phyloP scores from a whole-genome alignment of 169 alveolate species.

The Eimeria nieschulzi region DNA sequence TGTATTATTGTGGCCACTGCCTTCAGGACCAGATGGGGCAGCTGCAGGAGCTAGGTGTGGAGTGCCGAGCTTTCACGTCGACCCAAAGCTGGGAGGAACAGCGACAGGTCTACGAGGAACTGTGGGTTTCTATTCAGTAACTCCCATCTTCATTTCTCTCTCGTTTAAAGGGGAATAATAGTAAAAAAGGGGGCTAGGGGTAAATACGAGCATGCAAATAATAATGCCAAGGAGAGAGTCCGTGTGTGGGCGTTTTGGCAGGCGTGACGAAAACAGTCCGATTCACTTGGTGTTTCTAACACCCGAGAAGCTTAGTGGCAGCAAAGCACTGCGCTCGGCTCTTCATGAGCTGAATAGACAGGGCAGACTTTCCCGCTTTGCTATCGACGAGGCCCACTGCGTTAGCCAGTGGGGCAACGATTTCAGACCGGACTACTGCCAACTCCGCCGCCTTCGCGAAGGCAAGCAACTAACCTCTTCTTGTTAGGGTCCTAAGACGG shows the following conservation, averaged over 20 bases:
- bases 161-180: background rate
- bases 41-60: conserved; percentile 82
- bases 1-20: background rate
- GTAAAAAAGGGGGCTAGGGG: background rate
- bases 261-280: background rate
- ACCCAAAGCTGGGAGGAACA: conserved; percentile 73
- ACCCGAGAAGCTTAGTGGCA: conserved; percentile 94
- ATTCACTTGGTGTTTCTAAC: conserved; percentile 88
- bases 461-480: conserved; percentile 23
- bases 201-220: background rate
- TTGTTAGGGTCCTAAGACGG: too few relatives aligned
- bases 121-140: background rate
- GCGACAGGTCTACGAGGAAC: conserved; percentile 73
- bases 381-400: conserved; percentile 99
- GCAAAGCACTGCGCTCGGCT: conserved; percentile 83
- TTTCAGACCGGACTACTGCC: conserved; percentile 96
- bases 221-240: background rate
- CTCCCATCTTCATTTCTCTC: background rate
- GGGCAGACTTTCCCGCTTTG: conserved; percentile 91
- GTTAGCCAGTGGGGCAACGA: conserved; percentile 99
- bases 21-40: conserved; percentile 90
- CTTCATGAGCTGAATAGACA: conserved; percentile 84
- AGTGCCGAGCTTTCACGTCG: conserved; percentile 80
- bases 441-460: conserved; percentile 86
- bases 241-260: background rate